phyloP scores from a whole-genome alignment of 2,329 filamentous ascomycete genomes.

The Penicillium aurantiogriseum region DNA sequence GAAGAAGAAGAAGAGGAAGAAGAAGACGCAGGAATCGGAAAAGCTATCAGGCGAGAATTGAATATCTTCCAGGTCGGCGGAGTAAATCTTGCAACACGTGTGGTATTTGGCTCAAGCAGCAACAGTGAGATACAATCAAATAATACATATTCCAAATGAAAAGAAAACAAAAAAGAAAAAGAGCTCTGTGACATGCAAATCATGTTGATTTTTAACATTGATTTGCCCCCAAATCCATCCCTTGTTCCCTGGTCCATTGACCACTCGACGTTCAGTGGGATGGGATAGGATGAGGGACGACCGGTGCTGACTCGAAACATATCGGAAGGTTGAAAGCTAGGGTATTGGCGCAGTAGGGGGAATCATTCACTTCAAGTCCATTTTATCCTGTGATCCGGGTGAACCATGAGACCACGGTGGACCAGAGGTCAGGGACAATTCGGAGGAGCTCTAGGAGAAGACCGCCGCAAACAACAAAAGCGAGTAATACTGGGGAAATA shows the following conservation, averaged over 20 bases:
- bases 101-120: constrained; percentile 2
- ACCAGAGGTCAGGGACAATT: constrained; percentile 44
- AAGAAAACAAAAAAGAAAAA: background rate
- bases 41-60: background rate
- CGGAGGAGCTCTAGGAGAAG: constrained; percentile 58
- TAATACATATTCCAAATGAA: constrained; percentile 4
- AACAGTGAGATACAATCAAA: constrained; percentile 6
- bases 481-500: constrained; percentile 52
- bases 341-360: constrained; percentile 15
- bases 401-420: constrained; percentile 30
- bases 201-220: background rate
- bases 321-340: background rate
- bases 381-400: constrained; percentile 23
- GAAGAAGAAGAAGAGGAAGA: constrained; percentile 9
- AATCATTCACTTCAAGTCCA: background rate
- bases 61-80: background rate
- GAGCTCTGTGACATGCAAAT: background rate
- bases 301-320: background rate
- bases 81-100: background rate
- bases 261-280: background rate
- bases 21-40: background rate
- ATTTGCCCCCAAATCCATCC: background rate
- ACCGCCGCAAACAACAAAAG: constrained; percentile 63
- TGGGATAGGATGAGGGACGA: background rate
- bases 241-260: background rate